These are phyloP conservation scores for Diaporthe capsici DNA, from an alignment of 2,329 filamentous ascomycete genomes.

Conservation along the genomic window DNA sequence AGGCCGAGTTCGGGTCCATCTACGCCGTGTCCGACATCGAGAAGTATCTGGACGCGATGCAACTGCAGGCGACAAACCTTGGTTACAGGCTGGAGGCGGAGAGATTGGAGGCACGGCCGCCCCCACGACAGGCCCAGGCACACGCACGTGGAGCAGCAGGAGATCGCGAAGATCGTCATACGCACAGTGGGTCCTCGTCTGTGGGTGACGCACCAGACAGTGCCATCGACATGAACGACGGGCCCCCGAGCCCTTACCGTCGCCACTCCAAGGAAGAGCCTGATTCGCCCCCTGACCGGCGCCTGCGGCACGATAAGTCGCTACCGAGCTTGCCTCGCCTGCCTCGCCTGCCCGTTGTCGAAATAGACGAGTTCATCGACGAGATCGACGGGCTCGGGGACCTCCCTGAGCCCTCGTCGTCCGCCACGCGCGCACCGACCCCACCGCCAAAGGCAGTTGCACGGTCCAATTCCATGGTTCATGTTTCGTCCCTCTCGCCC, in stretches of 20 bases:
- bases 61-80: conserved; percentile 66
- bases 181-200: conserved; percentile 46
- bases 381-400: conserved; percentile 41
- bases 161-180: conserved; percentile 27
- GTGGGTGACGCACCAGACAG: conserved; percentile 56
- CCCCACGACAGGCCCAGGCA: conserved; percentile 12
- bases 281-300: conserved; percentile 28
- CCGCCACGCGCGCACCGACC: conserved; percentile 45
- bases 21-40: conserved; percentile 79
- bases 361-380: conserved; percentile 49
- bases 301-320: conserved; percentile 42
- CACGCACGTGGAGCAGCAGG: conserved; percentile 26
- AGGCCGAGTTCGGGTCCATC: conserved; percentile 70
- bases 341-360: conserved; percentile 48
- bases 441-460: conserved; percentile 47
- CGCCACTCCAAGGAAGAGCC: conserved; percentile 42
- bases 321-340: conserved; percentile 31
- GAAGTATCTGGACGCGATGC: conserved; percentile 78
- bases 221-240: conserved; percentile 55
- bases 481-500: conserved; percentile 1
- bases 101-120: conserved; percentile 40
- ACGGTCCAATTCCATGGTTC: conserved; percentile 34
- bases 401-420: conserved; percentile 42
- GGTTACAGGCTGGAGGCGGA: conserved; percentile 33
- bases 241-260: conserved; percentile 43